phyloP scores from a whole-genome alignment of 768 basidiomycete genomes.

The Pleurotus citrinopileatus region DNA sequence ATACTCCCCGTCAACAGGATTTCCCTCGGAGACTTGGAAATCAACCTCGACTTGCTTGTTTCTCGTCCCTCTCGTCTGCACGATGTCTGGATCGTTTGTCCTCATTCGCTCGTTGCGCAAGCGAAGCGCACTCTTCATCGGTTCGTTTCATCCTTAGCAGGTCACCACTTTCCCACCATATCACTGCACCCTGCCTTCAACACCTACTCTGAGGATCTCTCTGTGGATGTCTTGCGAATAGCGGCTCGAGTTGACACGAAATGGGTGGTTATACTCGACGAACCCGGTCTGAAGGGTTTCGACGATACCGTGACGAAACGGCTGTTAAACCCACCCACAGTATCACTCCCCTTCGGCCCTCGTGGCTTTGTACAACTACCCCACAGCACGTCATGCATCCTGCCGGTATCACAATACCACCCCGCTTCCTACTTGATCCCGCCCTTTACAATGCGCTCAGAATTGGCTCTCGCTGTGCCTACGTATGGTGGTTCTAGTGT shows the following conservation, averaged over 20 bases:
- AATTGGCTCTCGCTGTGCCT: slow-evolving; percentile 21
- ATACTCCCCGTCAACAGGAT: slow-evolving; percentile 43
- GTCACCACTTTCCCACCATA: slow-evolving; percentile 37
- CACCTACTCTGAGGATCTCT: slow-evolving; percentile 28
- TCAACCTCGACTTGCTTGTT: slow-evolving; percentile 37
- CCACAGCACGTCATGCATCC: slow-evolving; percentile 26
- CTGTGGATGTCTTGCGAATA: slow-evolving; percentile 28
- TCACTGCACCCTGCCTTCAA: slow-evolving; percentile 43
- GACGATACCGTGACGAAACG: slow-evolving; percentile 27
- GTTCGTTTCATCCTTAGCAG: slow-evolving; percentile 24
- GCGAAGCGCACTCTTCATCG: slow-evolving; percentile 33
- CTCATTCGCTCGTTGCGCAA: slow-evolving; percentile 30
- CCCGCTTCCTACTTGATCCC: slow-evolving; percentile 54
- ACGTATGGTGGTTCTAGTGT: slow-evolving; percentile 15
- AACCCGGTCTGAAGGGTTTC: slow-evolving; percentile 36
- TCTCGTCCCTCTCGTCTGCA: slow-evolving; percentile 28
- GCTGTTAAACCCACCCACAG: slow-evolving; percentile 40
- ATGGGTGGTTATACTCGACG: slow-evolving; percentile 52
- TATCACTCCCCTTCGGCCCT: slow-evolving; percentile 40
- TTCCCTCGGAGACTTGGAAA: slow-evolving; percentile 31
- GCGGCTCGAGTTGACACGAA: slow-evolving; percentile 39
- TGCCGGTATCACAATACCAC: slow-evolving; percentile 26
- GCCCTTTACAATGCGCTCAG: slow-evolving; percentile 50
- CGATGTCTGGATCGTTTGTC: slow-evolving; percentile 48
- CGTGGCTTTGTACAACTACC: slow-evolving; percentile 22